These are phyloP conservation scores for Tylopilus felleus DNA, from an alignment of 768 basidiomycete species.

Conservation along the genomic window DNA sequence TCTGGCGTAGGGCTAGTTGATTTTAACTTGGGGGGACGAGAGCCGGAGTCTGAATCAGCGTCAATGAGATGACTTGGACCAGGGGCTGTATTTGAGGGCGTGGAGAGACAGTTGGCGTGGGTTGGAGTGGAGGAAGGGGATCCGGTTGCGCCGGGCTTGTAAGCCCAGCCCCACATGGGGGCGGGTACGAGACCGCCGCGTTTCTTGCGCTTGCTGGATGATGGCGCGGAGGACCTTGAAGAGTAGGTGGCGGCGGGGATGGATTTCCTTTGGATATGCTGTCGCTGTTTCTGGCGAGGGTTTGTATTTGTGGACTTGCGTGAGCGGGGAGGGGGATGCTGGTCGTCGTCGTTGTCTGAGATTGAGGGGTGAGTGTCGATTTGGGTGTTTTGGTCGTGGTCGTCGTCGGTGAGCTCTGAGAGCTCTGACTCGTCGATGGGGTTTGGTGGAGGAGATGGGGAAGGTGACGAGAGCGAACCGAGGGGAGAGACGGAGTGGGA, in stretches of 20 bases:
- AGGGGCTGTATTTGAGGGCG: neutral
- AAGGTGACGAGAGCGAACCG: constrained; percentile 66
- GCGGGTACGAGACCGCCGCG: constrained; percentile 71
- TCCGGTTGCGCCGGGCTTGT: constrained; percentile 40
- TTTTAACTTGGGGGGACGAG: constrained; percentile 2
- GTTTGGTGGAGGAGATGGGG: constrained; percentile 51
- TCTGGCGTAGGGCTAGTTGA: constrained; percentile 24
- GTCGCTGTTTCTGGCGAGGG: constrained; percentile 12
- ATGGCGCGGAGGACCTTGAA: constrained; percentile 7
- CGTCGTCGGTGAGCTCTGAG: constrained; percentile 81
- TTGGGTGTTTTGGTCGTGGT: constrained; percentile 46
- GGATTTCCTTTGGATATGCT: constrained; percentile 3
- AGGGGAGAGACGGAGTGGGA: constrained; percentile 37
- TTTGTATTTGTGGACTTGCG: constrained; percentile 7
- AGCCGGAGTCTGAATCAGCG: neutral
- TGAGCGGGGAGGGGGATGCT: constrained; percentile 14
- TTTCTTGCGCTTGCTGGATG: constrained; percentile 40
- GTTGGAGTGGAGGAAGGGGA: constrained; percentile 11
- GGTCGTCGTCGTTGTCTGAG: constrained; percentile 24
- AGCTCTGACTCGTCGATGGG: constrained; percentile 64
- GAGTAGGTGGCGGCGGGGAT: neutral
- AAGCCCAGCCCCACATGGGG: constrained; percentile 86
- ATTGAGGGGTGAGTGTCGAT: constrained; percentile 26
- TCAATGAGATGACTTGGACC: constrained; percentile 8
- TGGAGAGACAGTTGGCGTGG: constrained; percentile 2